Percentiles rank a stretch among this genome's conserved stretches.
phyloP scores from a whole-genome alignment of 176 grass and related monocot genomes.

The Musa itinerans region DNA sequence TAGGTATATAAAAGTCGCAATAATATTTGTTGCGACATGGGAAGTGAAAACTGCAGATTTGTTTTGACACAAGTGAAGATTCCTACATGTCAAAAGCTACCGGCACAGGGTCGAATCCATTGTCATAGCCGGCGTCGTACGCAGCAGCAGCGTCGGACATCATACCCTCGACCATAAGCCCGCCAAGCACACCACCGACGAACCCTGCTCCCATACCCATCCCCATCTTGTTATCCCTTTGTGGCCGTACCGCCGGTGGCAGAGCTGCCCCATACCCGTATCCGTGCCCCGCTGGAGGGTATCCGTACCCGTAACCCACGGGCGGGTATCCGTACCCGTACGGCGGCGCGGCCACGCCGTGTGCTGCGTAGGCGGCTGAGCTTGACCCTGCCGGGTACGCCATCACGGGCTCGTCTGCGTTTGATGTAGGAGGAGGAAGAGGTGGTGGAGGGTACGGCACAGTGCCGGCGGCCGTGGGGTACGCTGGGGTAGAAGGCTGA shows the following conservation, averaged over 20 bases:
- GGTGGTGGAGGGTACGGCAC: neutral
- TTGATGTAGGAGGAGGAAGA: neutral
- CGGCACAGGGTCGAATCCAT: slow-evolving; percentile 29
- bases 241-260: slow-evolving; percentile 28
- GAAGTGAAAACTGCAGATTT: slow-evolving; percentile 21
- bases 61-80: too few relatives aligned
- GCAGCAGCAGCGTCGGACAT: slow-evolving; percentile 17
- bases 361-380: neutral
- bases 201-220: slow-evolving; percentile 58
- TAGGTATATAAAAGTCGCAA: too few relatives aligned
- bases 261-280: slow-evolving; percentile 31
- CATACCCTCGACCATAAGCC: slow-evolving; percentile 62
- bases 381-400: neutral
- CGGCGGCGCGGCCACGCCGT: slow-evolving; percentile 25
- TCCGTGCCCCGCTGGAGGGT: neutral
- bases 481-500: too few relatives aligned
- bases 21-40: too few relatives aligned
- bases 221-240: slow-evolving; percentile 42
- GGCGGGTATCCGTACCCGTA: slow-evolving; percentile 45
- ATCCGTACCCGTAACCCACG: slow-evolving; percentile 14
- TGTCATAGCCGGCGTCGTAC: slow-evolving; percentile 27
- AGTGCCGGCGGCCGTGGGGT: neutral
- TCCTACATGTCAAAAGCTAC: too few relatives aligned
- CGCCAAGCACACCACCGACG: slow-evolving; percentile 58
- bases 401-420: neutral